These are phyloP conservation scores for Fragaria nilgerrensis DNA, from an alignment of 306 rosid genomes.

Conservation along the genomic window DNA sequence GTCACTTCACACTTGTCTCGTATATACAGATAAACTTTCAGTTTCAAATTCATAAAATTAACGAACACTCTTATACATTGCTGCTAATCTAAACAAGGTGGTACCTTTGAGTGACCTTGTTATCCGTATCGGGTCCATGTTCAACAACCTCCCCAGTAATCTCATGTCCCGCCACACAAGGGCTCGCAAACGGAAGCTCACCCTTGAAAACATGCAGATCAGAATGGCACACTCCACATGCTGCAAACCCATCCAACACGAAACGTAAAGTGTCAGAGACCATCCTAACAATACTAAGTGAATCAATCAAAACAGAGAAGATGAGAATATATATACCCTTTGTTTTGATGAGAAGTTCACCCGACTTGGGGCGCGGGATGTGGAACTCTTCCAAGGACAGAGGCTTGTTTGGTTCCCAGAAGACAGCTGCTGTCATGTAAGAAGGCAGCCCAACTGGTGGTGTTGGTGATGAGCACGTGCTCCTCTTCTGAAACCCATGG, in stretches of 20 bases:
- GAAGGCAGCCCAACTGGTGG: constrained; percentile 46
- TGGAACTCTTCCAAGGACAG: constrained; percentile 77
- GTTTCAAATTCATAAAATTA: neutral
- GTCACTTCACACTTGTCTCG: neutral
- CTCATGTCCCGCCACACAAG: constrained; percentile 93
- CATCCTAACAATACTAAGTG: neutral
- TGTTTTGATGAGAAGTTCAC: constrained; percentile 82
- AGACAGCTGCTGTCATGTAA: constrained; percentile 80
- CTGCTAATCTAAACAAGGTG: neutral
- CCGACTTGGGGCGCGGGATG: constrained; percentile 85
- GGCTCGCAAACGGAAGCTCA: constrained; percentile 79
- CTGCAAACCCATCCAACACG: constrained; percentile 34
- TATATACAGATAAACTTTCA: neutral
- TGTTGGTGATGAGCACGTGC: neutral
- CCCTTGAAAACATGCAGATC: constrained; percentile 95
- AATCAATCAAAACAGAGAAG: neutral
- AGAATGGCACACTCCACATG: constrained; percentile 97
- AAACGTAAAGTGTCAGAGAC: constrained; percentile 24
- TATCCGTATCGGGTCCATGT: constrained; percentile 58
- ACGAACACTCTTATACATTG: neutral
- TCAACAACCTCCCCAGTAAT: constrained; percentile 87
- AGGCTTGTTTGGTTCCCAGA: constrained; percentile 79
- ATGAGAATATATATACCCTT: constrained; percentile 40
- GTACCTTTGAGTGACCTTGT: constrained; percentile 57
- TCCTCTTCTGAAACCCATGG: constrained; percentile 3